Conservation (phyloP, 768 basidiomycete genomes). For the Naganishia vaughanmartiniae region DNA sequence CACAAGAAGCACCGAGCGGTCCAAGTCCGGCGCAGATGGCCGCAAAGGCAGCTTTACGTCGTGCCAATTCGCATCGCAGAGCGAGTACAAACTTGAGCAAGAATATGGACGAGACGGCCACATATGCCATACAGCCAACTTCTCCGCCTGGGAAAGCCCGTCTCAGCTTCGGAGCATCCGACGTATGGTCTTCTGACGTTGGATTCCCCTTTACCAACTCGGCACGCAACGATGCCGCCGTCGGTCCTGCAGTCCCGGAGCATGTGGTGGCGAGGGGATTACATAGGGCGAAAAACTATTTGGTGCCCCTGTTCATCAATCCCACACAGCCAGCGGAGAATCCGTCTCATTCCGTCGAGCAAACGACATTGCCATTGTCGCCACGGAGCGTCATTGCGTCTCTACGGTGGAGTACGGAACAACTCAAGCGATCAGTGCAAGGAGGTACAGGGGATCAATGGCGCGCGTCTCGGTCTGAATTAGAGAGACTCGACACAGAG, state of each 20-base stretch:
- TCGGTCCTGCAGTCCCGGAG: neutral
- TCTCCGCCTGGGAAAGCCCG: neutral
- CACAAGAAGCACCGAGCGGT: neutral
- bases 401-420: slow-evolving; percentile 5
- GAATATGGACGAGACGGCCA: neutral
- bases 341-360: neutral
- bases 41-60: slow-evolving; percentile 15
- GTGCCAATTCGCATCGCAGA: slow-evolving; percentile 6
- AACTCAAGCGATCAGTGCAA: slow-evolving; percentile 3
- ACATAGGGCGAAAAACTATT: neutral
- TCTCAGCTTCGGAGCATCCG: neutral
- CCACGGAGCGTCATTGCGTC: slow-evolving; percentile 11
- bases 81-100: no score
- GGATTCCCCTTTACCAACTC: neutral
- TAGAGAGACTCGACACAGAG: neutral
- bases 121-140: neutral
- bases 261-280: neutral
- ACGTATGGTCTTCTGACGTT: neutral
- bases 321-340: neutral
- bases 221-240: neutral
- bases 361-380: neutral
- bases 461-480: neutral
- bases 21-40: slow-evolving; percentile 17
- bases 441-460: neutral
- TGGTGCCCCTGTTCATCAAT: slow-evolving; percentile 1